Evolutionary conservation across 148 eudicot genomes (phyloP).

Genomic region (Silene latifolia): DNA sequence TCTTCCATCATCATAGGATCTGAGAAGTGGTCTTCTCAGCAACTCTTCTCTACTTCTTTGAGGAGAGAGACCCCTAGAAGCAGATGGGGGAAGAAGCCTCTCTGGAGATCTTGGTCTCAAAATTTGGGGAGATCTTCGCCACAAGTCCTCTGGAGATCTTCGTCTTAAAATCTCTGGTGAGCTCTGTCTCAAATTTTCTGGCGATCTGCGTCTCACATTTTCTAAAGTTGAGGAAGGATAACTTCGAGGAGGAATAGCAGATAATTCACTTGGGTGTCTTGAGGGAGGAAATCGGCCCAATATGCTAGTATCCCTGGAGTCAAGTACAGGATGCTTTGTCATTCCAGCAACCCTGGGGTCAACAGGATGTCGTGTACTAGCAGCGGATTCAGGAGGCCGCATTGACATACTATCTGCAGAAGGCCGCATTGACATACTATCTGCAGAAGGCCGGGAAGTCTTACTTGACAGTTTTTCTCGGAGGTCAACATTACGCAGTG

Average conservation of each 20-base stretch:
- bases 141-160: constrained; percentile 27
- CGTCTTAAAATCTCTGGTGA: constrained; percentile 14
- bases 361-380: constrained; percentile 25
- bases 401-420: no score
- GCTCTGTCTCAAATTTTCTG: not conserved
- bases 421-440: constrained; percentile 35
- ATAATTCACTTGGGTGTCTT: constrained; percentile 36
- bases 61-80: constrained; percentile 48
- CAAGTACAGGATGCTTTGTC: constrained; percentile 29
- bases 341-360: constrained; percentile 31
- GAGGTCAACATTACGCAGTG: constrained; percentile 44
- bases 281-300: constrained; percentile 38
- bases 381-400: constrained; percentile 31
- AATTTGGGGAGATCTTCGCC: no score
- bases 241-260: constrained; percentile 37
- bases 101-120: no score
- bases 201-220: constrained; percentile 30
- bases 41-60: constrained; percentile 45
- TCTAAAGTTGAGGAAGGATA: constrained; percentile 61
- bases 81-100: constrained; percentile 29
- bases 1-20: constrained; percentile 55
- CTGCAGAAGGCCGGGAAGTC: constrained; percentile 26
- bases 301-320: constrained; percentile 26
- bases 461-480: constrained; percentile 51
- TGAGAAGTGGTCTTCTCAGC: constrained; percentile 43